Evolutionary conservation across 768 basidiomycete species (phyloP).

Genomic region (Sporobolomyces pararoseus): DNA sequence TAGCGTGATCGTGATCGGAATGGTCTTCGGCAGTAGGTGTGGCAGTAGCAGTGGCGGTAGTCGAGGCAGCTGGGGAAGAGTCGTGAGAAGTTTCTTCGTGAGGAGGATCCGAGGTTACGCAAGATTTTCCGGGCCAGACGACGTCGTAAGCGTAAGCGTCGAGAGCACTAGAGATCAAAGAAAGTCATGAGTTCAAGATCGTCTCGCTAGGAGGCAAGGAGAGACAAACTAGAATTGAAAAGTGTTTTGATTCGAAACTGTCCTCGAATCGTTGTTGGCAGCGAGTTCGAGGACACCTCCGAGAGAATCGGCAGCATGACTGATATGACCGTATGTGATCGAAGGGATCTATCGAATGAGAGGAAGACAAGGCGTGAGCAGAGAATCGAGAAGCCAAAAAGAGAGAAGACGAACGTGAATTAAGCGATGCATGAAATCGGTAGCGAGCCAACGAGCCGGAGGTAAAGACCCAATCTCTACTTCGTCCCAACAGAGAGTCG

Average conservation of each 20-base stretch:
- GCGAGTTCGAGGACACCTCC: conserved; percentile 31
- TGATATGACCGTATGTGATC: conserved; percentile 16
- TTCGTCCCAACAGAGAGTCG: conserved; percentile 36
- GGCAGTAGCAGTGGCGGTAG: conserved; percentile 6
- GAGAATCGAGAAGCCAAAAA: not conserved
- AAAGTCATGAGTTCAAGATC: not conserved
- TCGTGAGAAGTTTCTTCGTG: not conserved
- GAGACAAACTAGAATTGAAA: conserved; percentile 19
- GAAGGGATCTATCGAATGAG: conserved; percentile 22
- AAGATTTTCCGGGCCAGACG: conserved; percentile 28
- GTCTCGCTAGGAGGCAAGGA: not conserved
- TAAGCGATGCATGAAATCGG: conserved; percentile 23
- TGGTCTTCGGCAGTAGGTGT: not conserved
- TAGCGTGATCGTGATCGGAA: conserved; percentile 11
- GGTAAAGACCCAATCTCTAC: conserved; percentile 16
- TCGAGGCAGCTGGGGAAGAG: not conserved
- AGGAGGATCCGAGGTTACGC: conserved; percentile 15
- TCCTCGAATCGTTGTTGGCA: conserved; percentile 3
- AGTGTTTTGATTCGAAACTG: conserved; percentile 18
- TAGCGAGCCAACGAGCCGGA: conserved; percentile 22
- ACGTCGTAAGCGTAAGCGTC: conserved; percentile 35
- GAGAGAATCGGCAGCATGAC: conserved; percentile 12
- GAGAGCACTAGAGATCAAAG: conserved; percentile 9
- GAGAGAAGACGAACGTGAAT: conserved; percentile 4
- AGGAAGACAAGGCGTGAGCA: not conserved